phyloP scores from a whole-genome alignment of 2,329 filamentous ascomycete genomes.

The Xylaria arbuscula region DNA sequence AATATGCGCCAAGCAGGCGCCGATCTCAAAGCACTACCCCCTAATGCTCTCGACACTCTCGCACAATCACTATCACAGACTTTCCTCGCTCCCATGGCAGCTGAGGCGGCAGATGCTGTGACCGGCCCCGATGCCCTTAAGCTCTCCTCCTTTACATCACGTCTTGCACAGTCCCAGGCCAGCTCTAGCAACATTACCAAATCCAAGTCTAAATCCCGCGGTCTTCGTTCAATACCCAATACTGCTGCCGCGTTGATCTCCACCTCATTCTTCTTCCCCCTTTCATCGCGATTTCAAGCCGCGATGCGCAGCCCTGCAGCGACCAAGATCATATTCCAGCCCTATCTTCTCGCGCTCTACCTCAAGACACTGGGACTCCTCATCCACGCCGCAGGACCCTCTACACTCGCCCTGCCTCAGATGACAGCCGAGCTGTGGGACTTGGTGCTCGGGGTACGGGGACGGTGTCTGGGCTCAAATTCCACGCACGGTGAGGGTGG shows the following conservation, averaged over 20 bases:
- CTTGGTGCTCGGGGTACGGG: conserved; percentile 78
- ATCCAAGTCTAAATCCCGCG: conserved; percentile 47
- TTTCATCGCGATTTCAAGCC: conserved; percentile 83
- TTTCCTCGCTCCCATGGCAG: conserved; percentile 85
- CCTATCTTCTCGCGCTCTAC: conserved; percentile 80
- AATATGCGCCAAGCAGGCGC: conserved; percentile 47
- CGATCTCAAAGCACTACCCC: conserved; percentile 62
- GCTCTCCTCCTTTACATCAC: conserved; percentile 86
- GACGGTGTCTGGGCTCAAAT: conserved; percentile 57
- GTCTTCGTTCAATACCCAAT: conserved; percentile 73
- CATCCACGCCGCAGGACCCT: conserved; percentile 84
- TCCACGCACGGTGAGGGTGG: conserved; percentile 13
- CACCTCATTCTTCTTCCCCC: conserved; percentile 84
- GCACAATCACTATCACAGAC: conserved; percentile 73
- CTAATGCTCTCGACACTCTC: conserved; percentile 74
- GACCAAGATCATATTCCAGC: conserved; percentile 72
- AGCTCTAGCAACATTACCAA: conserved; percentile 34
- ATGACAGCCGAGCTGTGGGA: conserved; percentile 88
- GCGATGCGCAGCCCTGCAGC: conserved; percentile 58
- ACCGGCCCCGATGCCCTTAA: conserved; percentile 88
- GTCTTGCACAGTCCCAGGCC: conserved; percentile 65
- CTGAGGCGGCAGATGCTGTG: conserved; percentile 80
- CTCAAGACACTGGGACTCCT: conserved; percentile 87
- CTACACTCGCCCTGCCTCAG: conserved; percentile 78
- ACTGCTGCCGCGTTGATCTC: conserved; percentile 81